Evolutionary conservation across 2,329 filamentous ascomycete genomes (phyloP).

Genomic region (Penicillium sp.): DNA sequence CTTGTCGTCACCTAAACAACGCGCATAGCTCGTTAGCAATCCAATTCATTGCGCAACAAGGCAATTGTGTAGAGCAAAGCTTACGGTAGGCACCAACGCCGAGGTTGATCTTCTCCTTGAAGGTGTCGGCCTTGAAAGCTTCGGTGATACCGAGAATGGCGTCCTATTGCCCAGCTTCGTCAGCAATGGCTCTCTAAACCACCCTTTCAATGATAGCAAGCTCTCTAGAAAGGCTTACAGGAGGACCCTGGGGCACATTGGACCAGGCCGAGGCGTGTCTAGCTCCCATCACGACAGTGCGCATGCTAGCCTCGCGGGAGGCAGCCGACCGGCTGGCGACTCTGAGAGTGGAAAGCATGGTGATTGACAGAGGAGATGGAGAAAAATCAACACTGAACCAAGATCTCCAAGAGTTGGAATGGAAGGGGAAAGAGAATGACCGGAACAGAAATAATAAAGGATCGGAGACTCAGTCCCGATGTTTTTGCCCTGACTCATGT

Average conservation of each 20-base stretch:
- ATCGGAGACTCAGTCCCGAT: slow-evolving; percentile 24
- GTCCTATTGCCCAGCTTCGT: slow-evolving; percentile 33
- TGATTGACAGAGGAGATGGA: slow-evolving; percentile 13
- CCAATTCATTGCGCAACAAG: background rate
- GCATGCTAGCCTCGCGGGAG: slow-evolving; percentile 40
- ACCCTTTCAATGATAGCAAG: background rate
- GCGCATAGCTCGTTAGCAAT: background rate
- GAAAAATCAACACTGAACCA: slow-evolving; percentile 10
- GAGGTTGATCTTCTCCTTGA: slow-evolving; percentile 95
- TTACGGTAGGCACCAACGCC: slow-evolving; percentile 94
- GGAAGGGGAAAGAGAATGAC: slow-evolving; percentile 15
- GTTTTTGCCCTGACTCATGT: slow-evolving; percentile 27
- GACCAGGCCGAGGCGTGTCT: slow-evolving; percentile 81
- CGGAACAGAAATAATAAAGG: slow-evolving; percentile 18
- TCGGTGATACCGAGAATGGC: slow-evolving; percentile 71
- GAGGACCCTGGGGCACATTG: slow-evolving; percentile 88
- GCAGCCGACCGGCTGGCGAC: slow-evolving; percentile 44
- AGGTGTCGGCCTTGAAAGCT: slow-evolving; percentile 95
- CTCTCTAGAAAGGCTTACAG: slow-evolving; percentile 60
- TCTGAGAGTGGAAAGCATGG: slow-evolving; percentile 50
- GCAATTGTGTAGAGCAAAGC: slow-evolving; percentile 12
- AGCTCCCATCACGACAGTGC: slow-evolving; percentile 44
- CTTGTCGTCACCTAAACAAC: slow-evolving; percentile 67
- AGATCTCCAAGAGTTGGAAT: slow-evolving; percentile 7
- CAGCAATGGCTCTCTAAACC: slow-evolving; percentile 21